A percentile compares a stretch with the other conserved stretches of the same genome.
phyloP scores from a whole-genome alignment of 352 stramenopile species.

The Phytophthora chlamydospora region DNA sequence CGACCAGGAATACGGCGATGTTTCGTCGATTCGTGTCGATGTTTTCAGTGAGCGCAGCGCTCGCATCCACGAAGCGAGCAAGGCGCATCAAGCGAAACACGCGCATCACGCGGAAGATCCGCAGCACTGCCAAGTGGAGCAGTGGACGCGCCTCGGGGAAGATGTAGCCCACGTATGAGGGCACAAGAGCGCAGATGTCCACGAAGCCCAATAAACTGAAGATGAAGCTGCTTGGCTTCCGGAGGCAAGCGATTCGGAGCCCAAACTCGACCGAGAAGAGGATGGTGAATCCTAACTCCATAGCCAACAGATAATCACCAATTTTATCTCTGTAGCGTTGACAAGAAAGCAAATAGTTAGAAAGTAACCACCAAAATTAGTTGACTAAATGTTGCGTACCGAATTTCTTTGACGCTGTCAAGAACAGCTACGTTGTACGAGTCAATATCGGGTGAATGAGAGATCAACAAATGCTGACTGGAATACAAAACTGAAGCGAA shows the following conservation, averaged over 20 bases:
- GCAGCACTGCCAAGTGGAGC: slow-evolving; percentile 75
- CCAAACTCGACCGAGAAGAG: slow-evolving; percentile 85
- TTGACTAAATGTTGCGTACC: slow-evolving; percentile 29
- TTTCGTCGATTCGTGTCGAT: slow-evolving; percentile 82
- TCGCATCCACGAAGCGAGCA: slow-evolving; percentile 76
- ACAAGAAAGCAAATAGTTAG: slow-evolving; percentile 10
- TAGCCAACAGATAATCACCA: slow-evolving; percentile 64
- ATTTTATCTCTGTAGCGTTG: slow-evolving; percentile 49
- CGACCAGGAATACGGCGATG: slow-evolving; percentile 79
- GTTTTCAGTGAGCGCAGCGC: slow-evolving; percentile 72
- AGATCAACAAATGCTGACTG: no score
- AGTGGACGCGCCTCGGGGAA: slow-evolving; percentile 66
- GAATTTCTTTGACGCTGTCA: slow-evolving; percentile 73
- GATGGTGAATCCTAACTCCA: slow-evolving; percentile 83
- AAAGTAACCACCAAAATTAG: background rate
- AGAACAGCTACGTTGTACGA: slow-evolving; percentile 49
- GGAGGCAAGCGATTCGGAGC: slow-evolving; percentile 68
- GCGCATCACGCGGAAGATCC: slow-evolving; percentile 81
- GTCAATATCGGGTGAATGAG: no score
- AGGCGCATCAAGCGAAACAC: slow-evolving; percentile 80
- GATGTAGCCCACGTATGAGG: slow-evolving; percentile 79
- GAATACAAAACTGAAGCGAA: slow-evolving; percentile 5
- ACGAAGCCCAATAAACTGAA: slow-evolving; percentile 77
- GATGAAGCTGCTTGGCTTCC: slow-evolving; percentile 63
- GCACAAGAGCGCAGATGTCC: slow-evolving; percentile 77